Percentiles rank a stretch among this genome's conserved stretches.
Conservation (phyloP, 129 eudicot species). For the Escallonia herrerae region DNA sequence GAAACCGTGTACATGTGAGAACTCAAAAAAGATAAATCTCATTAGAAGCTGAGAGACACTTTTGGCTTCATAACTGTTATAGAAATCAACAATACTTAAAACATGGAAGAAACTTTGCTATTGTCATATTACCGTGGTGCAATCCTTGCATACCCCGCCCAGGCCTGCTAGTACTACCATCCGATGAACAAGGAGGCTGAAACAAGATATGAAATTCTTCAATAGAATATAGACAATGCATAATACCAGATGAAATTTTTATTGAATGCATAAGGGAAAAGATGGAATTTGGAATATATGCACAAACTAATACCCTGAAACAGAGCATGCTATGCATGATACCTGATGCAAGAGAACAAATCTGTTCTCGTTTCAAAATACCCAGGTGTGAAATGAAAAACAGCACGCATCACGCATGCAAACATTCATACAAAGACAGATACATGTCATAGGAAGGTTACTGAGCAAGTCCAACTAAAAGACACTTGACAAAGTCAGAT, state of each 20-base stretch:
- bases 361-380: background rate
- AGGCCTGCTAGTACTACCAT: constrained; percentile 51
- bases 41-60: background rate
- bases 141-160: constrained; percentile 66
- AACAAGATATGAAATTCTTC: constrained; percentile 17
- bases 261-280: background rate
- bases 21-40: background rate
- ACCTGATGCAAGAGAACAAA: background rate
- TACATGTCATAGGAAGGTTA: too few species aligned
- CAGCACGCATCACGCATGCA: background rate
- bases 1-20: background rate
- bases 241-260: background rate
- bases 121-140: constrained; percentile 75
- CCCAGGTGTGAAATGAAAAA: background rate
- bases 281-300: background rate
- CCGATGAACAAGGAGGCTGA: constrained; percentile 98
- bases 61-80: background rate
- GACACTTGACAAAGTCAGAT: background rate
- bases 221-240: background rate
- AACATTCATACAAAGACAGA: background rate
- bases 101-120: background rate
- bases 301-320: too few species aligned
- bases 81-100: background rate
- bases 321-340: background rate
- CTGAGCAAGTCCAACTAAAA: too few species aligned